Evolutionary conservation across 257 asterid species (phyloP).

Genomic region (Plantago ovata): DNA sequence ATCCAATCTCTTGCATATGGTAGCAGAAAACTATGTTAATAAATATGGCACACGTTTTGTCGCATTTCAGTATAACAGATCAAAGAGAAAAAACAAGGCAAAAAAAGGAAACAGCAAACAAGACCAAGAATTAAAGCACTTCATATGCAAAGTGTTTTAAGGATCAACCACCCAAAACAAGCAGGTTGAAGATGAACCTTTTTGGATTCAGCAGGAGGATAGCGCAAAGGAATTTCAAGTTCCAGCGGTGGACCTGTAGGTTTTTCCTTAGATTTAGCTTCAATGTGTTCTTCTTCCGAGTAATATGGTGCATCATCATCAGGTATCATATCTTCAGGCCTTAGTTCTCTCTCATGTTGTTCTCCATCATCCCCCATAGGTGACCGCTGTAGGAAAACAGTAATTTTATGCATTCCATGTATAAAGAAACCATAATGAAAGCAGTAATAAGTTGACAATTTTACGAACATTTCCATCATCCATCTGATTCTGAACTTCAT

Average conservation of each 20-base stretch:
- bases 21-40: too few species aligned
- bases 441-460: conserved; percentile 15
- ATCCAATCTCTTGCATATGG: too few species aligned
- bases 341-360: conserved; percentile 57
- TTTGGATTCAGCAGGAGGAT: conserved; percentile 74
- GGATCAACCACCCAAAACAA: neutral
- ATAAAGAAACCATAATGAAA: conserved; percentile 1
- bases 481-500: conserved; percentile 44
- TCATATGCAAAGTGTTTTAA: conserved; percentile 10
- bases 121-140: neutral
- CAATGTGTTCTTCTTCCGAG: conserved; percentile 85
- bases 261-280: conserved; percentile 69
- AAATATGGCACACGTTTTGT: too few species aligned
- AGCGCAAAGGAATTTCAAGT: conserved; percentile 80
- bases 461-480: conserved; percentile 49
- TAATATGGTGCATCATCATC: conserved; percentile 83
- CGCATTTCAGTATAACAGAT: too few species aligned
- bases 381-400: conserved; percentile 43
- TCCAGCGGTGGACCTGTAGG: conserved; percentile 94
- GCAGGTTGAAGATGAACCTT: conserved; percentile 37
- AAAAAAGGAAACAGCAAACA: too few species aligned
- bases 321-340: conserved; percentile 83
- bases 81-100: too few species aligned
- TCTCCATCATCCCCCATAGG: conserved; percentile 74
- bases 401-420: conserved; percentile 13